Base-by-base conservation (phyloP, 306 rosid species). In the Inga laurina region DNA sequence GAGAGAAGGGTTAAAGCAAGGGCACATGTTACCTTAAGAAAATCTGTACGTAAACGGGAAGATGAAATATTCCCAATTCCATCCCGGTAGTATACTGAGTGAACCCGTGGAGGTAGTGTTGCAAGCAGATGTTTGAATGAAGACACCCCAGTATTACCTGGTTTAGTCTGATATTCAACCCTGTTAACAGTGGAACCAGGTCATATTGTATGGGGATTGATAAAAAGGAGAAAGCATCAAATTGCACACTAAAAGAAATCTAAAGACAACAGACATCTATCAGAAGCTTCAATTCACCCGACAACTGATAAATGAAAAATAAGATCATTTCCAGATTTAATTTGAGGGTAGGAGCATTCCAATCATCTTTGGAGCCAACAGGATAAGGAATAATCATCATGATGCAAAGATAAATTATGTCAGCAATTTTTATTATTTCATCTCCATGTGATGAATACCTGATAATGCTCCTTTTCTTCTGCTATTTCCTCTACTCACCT, bases 51-150 rank as follows among this genome's bases (percentile, higher is more conserved):
- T 74, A 96, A 87, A 89, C 87, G 97, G 22, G 99, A 96, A 70
- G 99, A 84, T 8, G 99, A 96, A 82, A 96, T 92, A 90, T 96
- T 96, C 70, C 99, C 98, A 64, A 96, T 96, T 72, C 72, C 92
- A 77, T 96, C 99, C 39, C 98, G 92, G 86, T 96, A 96, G 84
- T 92, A 90, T 73, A 94, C 98, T 35, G 99, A 96, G 90, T 96
- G 99, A 84, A 92, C 97, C 88, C 90, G 89, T 44, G 99, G 97
- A 71, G 99, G 99, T 61, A 96, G 84, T 84, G 88, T 92, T 44
- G 94, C 98, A 43, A 92, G 85, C 81, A 96, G 97, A 90, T 88
- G 71, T 68, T 88, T 87, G 83, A 96, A 96, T 76, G 99, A 94
- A 80, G 99, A 90, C 77, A 74, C 89, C 37, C 97, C 98, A 32